Evolutionary conservation across 257 asterid genomes (phyloP).

Genomic region (Fraxinus pennsylvanica): DNA sequence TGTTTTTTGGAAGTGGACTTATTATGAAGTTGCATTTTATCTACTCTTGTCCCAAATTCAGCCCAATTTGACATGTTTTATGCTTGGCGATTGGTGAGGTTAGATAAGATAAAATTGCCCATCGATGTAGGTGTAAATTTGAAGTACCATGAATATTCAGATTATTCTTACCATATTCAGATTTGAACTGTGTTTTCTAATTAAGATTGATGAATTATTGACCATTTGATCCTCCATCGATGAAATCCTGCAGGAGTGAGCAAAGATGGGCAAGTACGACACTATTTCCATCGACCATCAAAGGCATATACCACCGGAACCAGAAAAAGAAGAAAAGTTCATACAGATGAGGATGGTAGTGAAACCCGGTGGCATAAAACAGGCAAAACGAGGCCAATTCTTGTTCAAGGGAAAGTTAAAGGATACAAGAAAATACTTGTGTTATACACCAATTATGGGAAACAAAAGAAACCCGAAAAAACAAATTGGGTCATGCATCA

Average conservation of each 20-base stretch:
- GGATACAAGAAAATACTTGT: constrained; percentile 55
- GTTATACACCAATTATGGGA: constrained; percentile 47
- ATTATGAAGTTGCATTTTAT: neutral
- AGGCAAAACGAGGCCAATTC: constrained; percentile 47
- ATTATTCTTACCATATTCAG: too few relatives aligned
- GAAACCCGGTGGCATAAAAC: constrained; percentile 55
- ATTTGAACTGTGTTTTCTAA: too few relatives aligned
- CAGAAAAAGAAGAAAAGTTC: constrained; percentile 49
- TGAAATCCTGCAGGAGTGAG: constrained; percentile 33
- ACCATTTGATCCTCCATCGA: neutral
- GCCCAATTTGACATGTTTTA: neutral
- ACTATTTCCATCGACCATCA: constrained; percentile 51
- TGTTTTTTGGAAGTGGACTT: neutral
- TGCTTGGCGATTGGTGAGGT: neutral
- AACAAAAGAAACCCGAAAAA: constrained; percentile 47
- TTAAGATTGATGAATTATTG: too few relatives aligned
- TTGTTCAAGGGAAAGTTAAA: constrained; percentile 38
- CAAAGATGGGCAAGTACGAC: constrained; percentile 45
- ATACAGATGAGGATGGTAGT: constrained; percentile 38
- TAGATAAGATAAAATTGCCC: too few relatives aligned
- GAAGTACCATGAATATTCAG: too few relatives aligned
- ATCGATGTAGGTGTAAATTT: neutral
- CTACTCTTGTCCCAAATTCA: neutral
- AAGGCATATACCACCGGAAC: constrained; percentile 52
- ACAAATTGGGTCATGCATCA: constrained; percentile 59